Evolutionary conservation across 139 green algal species (phyloP).

Genomic region (Pleodorina starrii): DNA sequence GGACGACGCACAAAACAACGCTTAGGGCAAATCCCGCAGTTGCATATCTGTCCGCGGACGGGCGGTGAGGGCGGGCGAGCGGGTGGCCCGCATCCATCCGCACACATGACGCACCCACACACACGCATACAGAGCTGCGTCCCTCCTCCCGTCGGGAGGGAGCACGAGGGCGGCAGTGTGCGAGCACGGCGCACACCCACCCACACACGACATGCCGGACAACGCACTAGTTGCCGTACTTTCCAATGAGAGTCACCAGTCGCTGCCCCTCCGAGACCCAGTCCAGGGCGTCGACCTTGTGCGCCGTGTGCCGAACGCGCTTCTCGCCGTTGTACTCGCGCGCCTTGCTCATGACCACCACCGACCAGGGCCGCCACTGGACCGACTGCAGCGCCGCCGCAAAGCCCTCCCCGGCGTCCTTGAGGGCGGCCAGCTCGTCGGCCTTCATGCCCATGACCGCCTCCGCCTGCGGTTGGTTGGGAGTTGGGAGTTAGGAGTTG

Average conservation of each 20-base stretch:
- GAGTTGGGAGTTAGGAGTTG: too few relatives aligned
- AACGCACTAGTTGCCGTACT: conserved; percentile 50
- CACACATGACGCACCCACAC: neutral
- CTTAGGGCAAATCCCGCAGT: too few relatives aligned
- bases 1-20: too few relatives aligned
- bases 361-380: conserved; percentile 42
- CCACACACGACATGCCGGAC: neutral
- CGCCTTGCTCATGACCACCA: conserved; percentile 48
- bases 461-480: conserved; percentile 52
- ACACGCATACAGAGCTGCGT: neutral
- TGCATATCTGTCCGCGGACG: too few relatives aligned
- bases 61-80: too few relatives aligned
- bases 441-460: conserved; percentile 65
- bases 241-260: conserved; percentile 64
- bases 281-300: conserved; percentile 64
- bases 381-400: conserved; percentile 1
- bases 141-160: too few relatives aligned
- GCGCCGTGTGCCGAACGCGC: conserved; percentile 70
- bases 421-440: conserved; percentile 70
- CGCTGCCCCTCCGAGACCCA: conserved; percentile 66
- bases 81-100: too few relatives aligned
- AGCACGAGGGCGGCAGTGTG: neutral
- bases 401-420: conserved; percentile 44
- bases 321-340: conserved; percentile 84
- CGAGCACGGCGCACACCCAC: neutral